Percentiles rank a stretch among this genome's conserved stretches.
Evolutionary conservation across 371 early-diverging fungal genomes (phyloP).

Genomic region (Umbelopsis sp.): DNA sequence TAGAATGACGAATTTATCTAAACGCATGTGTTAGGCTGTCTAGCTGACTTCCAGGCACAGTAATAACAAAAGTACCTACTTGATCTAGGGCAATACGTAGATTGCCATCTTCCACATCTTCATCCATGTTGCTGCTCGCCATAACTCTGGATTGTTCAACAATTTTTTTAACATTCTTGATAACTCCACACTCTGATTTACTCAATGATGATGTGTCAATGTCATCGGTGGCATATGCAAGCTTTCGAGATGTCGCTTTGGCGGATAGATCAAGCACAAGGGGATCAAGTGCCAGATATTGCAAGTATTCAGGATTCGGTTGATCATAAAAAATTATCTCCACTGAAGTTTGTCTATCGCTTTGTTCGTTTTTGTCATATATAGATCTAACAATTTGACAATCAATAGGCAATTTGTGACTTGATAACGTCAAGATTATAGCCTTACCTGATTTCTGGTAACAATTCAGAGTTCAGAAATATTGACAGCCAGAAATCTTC

Average conservation of each 20-base stretch:
- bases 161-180: constrained; percentile 28
- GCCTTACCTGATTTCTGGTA: constrained; percentile 39
- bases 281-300: constrained; percentile 74
- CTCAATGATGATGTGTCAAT: constrained; percentile 13
- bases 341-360: constrained; percentile 18
- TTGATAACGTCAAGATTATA: background rate
- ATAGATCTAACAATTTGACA: constrained; percentile 23
- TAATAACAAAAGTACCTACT: constrained; percentile 20
- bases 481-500: constrained; percentile 37
- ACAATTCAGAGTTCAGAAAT: constrained; percentile 31
- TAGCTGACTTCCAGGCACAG: background rate
- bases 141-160: constrained; percentile 27
- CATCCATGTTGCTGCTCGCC: constrained; percentile 18
- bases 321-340: constrained; percentile 67
- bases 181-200: constrained; percentile 7
- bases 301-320: constrained; percentile 66
- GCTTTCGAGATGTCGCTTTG: constrained; percentile 35
- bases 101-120: constrained; percentile 16
- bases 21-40: background rate
- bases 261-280: constrained; percentile 72
- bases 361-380: constrained; percentile 11
- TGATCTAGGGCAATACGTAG: constrained; percentile 32
- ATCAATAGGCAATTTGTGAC: background rate
- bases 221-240: constrained; percentile 27
- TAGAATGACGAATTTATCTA: constrained; percentile 58